phyloP scores from a whole-genome alignment of 768 basidiomycete genomes.

The Mycena belliarum region DNA sequence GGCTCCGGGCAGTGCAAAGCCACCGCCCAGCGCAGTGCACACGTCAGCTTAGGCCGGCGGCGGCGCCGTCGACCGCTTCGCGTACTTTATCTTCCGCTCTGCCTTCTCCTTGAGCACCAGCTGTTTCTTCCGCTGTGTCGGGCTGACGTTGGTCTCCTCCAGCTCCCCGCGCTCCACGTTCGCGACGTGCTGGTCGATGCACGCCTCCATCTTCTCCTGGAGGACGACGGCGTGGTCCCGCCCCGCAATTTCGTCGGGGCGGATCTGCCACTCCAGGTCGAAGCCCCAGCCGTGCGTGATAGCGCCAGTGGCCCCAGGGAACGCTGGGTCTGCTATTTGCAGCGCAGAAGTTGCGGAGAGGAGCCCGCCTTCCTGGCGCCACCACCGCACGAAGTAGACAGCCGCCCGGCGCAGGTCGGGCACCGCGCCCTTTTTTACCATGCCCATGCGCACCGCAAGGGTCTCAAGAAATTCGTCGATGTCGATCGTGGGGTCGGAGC shows the following conservation, averaged over 20 bases:
- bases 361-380: slow-evolving; percentile 75
- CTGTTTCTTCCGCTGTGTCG: slow-evolving; percentile 71
- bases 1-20: too few species aligned
- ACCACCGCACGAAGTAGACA: slow-evolving; percentile 83
- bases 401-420: slow-evolving; percentile 73
- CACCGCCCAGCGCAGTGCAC: too few species aligned
- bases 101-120: slow-evolving; percentile 40
- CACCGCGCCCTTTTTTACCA: slow-evolving; percentile 76
- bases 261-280: slow-evolving; percentile 72
- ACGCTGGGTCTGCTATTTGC: slow-evolving; percentile 20
- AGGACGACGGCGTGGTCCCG: slow-evolving; percentile 32
- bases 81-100: slow-evolving; percentile 38
- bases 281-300: slow-evolving; percentile 79
- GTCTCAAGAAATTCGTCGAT: slow-evolving; percentile 65
- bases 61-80: slow-evolving; percentile 18
- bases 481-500: slow-evolving; percentile 58
- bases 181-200: slow-evolving; percentile 58
- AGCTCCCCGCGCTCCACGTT: slow-evolving; percentile 49
- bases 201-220: slow-evolving; percentile 69
- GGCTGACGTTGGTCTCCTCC: slow-evolving; percentile 60
- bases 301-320: slow-evolving; percentile 11
- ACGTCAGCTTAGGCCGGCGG: too few species aligned
- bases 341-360: slow-evolving; percentile 47
- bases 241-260: slow-evolving; percentile 28
- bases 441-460: slow-evolving; percentile 77